A percentile compares a stretch with the other conserved stretches of the same genome.
Conservation (phyloP, 495 filamentous ascomycete genomes). For the Aspergillus avenaceus region DNA sequence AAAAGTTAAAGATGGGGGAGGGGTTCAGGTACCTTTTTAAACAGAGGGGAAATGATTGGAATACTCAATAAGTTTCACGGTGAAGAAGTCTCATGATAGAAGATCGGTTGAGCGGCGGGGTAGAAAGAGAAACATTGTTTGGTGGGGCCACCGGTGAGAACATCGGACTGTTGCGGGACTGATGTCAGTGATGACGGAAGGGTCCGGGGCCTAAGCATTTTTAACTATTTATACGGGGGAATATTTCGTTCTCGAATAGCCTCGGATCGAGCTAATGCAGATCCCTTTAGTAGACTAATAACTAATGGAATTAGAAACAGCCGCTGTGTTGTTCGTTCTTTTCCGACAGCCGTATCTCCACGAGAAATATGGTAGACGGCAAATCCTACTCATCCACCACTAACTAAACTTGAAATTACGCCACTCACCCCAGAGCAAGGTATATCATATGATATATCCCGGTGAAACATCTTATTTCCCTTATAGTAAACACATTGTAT, state of each 20-base stretch:
- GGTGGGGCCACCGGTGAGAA: conserved; percentile 35
- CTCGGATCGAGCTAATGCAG: conserved; percentile 26
- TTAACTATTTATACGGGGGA: no score
- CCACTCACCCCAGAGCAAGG: no score
- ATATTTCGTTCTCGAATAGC: conserved; percentile 27
- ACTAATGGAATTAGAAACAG: neutral
- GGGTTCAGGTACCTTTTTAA: conserved; percentile 2
- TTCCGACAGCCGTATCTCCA: no score
- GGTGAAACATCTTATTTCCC: neutral
- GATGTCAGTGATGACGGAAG: conserved; percentile 44
- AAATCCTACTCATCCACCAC: no score
- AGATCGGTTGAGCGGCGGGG: conserved; percentile 19
- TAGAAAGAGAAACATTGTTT: conserved; percentile 9
- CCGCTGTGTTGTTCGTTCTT: conserved; percentile 1
- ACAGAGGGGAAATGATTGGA: conserved; percentile 2
- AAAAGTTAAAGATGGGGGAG: neutral
- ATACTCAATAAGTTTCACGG: conserved; percentile 20
- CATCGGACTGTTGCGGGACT: conserved; percentile 48
- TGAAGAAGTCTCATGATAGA: conserved; percentile 12
- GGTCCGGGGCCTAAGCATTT: conserved; percentile 31
- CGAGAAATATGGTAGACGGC: no score
- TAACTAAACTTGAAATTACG: no score
- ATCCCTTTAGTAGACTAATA: neutral
- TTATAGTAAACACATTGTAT: neutral
- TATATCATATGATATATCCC: neutral